Percentiles rank a stretch among this genome's conserved stretches.
These are phyloP conservation scores for Ammopiptanthus mongolicus DNA, from an alignment of 306 rosid species.

Conservation along the genomic window DNA sequence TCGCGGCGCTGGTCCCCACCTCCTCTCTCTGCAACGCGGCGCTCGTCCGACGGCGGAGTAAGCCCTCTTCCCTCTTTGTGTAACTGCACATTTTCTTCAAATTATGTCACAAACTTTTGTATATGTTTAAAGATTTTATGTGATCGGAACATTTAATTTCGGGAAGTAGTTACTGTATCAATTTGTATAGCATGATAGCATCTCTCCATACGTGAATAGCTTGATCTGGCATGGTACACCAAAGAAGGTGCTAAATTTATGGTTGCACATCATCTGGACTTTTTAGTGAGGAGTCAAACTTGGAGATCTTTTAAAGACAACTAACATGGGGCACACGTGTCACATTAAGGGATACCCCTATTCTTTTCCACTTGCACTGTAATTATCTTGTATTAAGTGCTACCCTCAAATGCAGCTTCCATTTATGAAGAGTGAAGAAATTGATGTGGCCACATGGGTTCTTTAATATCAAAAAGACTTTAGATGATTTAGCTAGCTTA, in stretches of 20 bases:
- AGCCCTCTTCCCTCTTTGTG: too few species aligned
- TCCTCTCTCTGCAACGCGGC: too few species aligned
- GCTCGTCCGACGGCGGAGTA: too few species aligned
- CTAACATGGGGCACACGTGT: constrained; percentile 23
- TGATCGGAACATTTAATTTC: too few species aligned
- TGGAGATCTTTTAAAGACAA: neutral
- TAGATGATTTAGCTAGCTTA: too few species aligned
- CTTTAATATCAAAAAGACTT: neutral
- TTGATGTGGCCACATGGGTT: constrained; percentile 20
- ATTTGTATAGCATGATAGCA: neutral
- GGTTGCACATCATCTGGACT: neutral
- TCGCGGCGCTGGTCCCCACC: too few species aligned
- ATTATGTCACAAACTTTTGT: too few species aligned
- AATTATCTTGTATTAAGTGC: neutral
- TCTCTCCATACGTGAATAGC: neutral
- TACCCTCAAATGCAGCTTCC: constrained; percentile 22
- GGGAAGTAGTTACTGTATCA: neutral
- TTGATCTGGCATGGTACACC: constrained; percentile 1
- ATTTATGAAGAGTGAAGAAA: constrained; percentile 21
- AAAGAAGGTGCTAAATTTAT: constrained; percentile 2
- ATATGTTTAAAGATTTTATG: too few species aligned
- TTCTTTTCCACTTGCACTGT: neutral
- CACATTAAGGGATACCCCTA: neutral
- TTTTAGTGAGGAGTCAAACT: neutral
- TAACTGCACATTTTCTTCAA: too few species aligned